Conservation (phyloP, 2,329 filamentous ascomycete species). For the Botrytis aclada region DNA sequence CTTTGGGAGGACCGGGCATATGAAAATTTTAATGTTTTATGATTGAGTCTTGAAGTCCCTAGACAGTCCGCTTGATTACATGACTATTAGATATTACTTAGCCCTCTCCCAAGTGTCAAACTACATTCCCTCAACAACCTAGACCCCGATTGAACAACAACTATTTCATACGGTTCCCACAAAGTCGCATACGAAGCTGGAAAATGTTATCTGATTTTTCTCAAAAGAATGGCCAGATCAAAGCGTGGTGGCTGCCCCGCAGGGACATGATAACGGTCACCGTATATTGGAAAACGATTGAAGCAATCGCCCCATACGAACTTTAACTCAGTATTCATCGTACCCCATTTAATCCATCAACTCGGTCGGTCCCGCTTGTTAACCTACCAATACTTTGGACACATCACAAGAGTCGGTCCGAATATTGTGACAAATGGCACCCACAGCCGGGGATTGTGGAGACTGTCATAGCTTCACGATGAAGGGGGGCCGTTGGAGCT, state of each 20-base stretch:
- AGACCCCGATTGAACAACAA: neutral
- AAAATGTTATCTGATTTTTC: neutral
- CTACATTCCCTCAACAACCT: too few relatives aligned
- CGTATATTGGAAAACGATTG: neutral
- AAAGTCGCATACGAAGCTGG: neutral
- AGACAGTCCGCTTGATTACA: neutral
- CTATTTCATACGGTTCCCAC: neutral
- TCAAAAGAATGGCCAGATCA: neutral
- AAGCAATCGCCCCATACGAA: neutral
- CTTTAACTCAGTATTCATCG: too few relatives aligned
- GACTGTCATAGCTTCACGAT: conserved; percentile 1
- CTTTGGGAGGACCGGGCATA: neutral
- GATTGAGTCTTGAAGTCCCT: neutral
- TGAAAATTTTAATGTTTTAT: neutral
- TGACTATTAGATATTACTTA: neutral
- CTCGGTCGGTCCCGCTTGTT: too few relatives aligned
- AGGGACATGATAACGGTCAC: neutral
- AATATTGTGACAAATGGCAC: neutral
- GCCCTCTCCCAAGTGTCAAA: neutral
- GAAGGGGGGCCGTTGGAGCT: neutral
- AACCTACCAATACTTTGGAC: neutral
- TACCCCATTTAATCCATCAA: neutral
- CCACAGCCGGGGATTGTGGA: neutral
- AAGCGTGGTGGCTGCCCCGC: neutral
- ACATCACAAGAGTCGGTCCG: neutral